phyloP scores from a whole-genome alignment of 1,284 basidiomycete species.

The Malassezia slooffiae region DNA sequence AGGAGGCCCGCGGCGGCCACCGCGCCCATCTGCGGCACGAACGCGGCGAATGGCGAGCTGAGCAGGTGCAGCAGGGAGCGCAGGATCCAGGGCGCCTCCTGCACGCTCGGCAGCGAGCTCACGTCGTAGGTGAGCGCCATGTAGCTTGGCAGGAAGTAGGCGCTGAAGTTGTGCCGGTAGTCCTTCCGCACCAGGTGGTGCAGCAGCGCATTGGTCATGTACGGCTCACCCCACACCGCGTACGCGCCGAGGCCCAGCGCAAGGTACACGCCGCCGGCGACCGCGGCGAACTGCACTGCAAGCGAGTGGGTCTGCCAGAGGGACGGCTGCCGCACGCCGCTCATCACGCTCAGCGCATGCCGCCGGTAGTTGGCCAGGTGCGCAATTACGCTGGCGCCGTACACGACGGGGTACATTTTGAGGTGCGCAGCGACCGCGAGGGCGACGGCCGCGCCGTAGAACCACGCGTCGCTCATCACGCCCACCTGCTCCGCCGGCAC shows the following conservation, averaged over 20 bases:
- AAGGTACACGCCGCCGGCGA: constrained; percentile 63
- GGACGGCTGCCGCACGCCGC: constrained; percentile 6
- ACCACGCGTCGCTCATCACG: background rate
- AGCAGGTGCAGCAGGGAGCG: background rate
- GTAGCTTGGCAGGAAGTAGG: constrained; percentile 91
- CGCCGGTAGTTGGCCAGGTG: constrained; percentile 50
- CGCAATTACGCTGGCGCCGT: constrained; percentile 65
- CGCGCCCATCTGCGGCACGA: constrained; percentile 61
- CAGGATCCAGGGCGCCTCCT: constrained; percentile 5
- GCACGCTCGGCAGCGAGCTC: background rate
- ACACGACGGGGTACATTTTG: constrained; percentile 69
- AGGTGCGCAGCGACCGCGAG: constrained; percentile 36
- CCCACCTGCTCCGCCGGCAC: constrained; percentile 1
- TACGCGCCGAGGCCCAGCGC: constrained; percentile 53
- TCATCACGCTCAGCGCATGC: constrained; percentile 7
- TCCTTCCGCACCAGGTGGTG: constrained; percentile 85
- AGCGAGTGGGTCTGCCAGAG: constrained; percentile 26
- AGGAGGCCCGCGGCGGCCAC: constrained; percentile 60
- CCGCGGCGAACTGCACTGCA: constrained; percentile 58
- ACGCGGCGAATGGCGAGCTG: constrained; percentile 28
- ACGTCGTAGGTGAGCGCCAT: constrained; percentile 48
- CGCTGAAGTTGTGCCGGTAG: constrained; percentile 95
- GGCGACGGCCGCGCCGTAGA: constrained; percentile 21
- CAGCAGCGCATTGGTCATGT: constrained; percentile 80
- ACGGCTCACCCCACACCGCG: constrained; percentile 64